phyloP scores from a whole-genome alignment of 2,329 filamentous ascomycete genomes.

The Aspergillus melleus region DNA sequence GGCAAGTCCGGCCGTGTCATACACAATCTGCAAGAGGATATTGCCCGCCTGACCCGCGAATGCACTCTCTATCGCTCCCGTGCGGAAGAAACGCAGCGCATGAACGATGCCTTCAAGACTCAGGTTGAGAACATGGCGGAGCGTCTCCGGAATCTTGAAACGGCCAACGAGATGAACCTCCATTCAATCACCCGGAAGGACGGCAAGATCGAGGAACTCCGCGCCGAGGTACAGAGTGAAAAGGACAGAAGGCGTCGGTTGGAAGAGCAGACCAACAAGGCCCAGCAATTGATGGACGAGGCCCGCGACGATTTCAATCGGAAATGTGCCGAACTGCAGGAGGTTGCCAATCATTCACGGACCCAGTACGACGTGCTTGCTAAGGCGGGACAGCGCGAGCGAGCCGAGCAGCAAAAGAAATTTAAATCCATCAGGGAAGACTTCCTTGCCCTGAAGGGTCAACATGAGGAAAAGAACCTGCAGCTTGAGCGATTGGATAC shows the following conservation, averaged over 20 bases:
- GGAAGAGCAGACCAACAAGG: constrained; percentile 40
- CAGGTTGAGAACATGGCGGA: constrained; percentile 48
- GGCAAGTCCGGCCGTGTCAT: constrained; percentile 54
- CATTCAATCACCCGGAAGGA: constrained; percentile 49
- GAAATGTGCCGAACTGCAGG: constrained; percentile 38
- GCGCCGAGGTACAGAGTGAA: constrained; percentile 43
- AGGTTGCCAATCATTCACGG: constrained; percentile 39
- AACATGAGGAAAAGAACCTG: constrained; percentile 37
- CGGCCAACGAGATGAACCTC: constrained; percentile 49
- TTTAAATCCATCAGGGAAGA: constrained; percentile 40
- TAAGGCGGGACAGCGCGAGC: constrained; percentile 41
- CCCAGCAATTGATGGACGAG: constrained; percentile 39
- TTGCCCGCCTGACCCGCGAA: constrained; percentile 50
- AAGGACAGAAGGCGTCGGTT: constrained; percentile 41
- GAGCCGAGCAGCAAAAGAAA: constrained; percentile 39
- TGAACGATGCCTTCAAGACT: constrained; percentile 46
- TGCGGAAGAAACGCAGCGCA: constrained; percentile 48
- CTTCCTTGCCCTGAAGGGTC: constrained; percentile 33
- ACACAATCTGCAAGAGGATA: constrained; percentile 52
- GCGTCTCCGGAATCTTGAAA: constrained; percentile 46
- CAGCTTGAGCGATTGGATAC: constrained; percentile 44
- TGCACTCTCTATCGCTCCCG: constrained; percentile 46
- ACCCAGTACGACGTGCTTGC: constrained; percentile 48
- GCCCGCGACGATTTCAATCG: constrained; percentile 43
- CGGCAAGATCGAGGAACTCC: constrained; percentile 49